Evolutionary conservation across 2,329 filamentous ascomycete species (phyloP), one percentile per base, ranked within the genome.

Genomic region (Byssoonygena ceratinophila): DNA sequence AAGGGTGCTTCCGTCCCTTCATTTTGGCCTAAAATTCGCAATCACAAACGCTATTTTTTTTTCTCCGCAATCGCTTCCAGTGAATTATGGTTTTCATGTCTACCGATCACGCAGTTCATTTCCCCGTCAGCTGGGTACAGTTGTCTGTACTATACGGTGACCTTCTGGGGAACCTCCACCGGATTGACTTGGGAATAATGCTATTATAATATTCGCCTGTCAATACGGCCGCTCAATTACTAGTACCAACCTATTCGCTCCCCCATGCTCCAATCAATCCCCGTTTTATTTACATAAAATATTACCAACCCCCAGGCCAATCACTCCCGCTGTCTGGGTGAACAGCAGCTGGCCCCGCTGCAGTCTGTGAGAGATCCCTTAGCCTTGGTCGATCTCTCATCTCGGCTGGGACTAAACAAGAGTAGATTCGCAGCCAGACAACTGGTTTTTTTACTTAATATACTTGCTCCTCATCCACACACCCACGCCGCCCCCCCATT

Each of bases 251-350:
- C 40, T 44, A 29, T 44, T 29, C 20, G 9, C 29, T 2, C 18
- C 18, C 39, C 49, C 49, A 44, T 51, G 39, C 18, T 45, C 49
- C 49, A 51, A 51, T 22, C 39, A 37, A 36, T 40, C 49, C 49
- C 49, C 49, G 49, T 51, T 51, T 51, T 49, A 49, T 51, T 51
- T 51, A 51, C 49, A 36, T 51, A 51, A 45, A 51, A 14, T 44
- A 45, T 51, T 51, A 51, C 40, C 29, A 34, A 51, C 31, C 37
- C 32, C n/a, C 34, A 39, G 22, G 39, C 18, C 49, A 51, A 51
- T 51, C 49, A 45, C 32, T 51, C 39, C 41, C 41, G 39, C 49
- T 8, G 12, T 36, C 29, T 9, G 20, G 40, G 22, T 51, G 49
- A 45, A 31, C 40, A 37, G 34, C 27, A 45, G n/a, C 16, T 22